phyloP scores from a whole-genome alignment of 1,284 basidiomycete genomes.

The Sporisorium graminicola region DNA sequence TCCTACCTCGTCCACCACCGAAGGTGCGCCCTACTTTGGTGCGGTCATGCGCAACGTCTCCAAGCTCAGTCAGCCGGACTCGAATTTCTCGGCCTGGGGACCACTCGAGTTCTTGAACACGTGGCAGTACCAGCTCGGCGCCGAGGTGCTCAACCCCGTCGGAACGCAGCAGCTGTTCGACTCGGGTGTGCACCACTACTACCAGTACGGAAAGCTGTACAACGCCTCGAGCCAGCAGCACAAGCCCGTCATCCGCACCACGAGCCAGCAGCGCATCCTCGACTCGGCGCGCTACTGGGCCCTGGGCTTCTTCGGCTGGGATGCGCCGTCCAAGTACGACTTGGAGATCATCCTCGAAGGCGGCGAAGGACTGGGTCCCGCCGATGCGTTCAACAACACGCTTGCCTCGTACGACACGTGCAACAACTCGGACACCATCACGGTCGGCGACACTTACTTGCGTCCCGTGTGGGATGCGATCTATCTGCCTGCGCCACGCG shows the following conservation, averaged over 20 bases:
- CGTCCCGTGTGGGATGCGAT: constrained; percentile 68
- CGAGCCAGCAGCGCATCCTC: constrained; percentile 79
- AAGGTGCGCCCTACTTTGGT: constrained; percentile 56
- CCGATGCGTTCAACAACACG: constrained; percentile 80
- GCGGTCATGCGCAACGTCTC: constrained; percentile 43
- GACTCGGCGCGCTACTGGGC: constrained; percentile 82
- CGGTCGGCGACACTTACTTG: constrained; percentile 75
- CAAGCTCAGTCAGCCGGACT: constrained; percentile 36
- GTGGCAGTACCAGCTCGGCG: constrained; percentile 73
- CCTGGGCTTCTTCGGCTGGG: constrained; percentile 58
- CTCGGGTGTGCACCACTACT: constrained; percentile 63
- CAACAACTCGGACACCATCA: constrained; percentile 72
- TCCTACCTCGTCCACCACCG: constrained; percentile 45
- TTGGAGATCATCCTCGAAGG: constrained; percentile 64
- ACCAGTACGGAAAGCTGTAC: constrained; percentile 66
- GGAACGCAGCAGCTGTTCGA: constrained; percentile 79
- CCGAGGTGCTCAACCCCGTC: constrained; percentile 83
- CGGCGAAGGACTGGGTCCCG: constrained; percentile 25
- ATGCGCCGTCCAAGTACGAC: constrained; percentile 58
- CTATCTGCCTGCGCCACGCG: constrained; percentile 59
- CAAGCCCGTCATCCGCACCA: constrained; percentile 66
- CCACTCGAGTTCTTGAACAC: constrained; percentile 80
- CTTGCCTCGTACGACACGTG: constrained; percentile 80
- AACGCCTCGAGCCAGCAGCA: constrained; percentile 49
- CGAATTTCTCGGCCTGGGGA: constrained; percentile 72